Percentiles rank a stretch among this genome's conserved stretches.
Evolutionary conservation across 108 stramenopile species (phyloP).

Genomic region (Skeletonema tropicum): DNA sequence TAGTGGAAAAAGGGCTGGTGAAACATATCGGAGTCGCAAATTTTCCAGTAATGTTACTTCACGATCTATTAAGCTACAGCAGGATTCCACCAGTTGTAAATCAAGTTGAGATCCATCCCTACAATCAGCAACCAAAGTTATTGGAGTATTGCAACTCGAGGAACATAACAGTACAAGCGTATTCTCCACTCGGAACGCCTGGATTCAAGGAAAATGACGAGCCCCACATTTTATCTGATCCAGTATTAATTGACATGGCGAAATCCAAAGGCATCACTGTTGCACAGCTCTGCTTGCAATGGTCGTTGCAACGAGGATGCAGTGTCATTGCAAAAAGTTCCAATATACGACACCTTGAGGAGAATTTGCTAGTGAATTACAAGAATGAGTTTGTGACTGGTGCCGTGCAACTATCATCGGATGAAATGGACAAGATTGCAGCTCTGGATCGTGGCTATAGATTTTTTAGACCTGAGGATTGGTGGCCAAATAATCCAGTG

Average conservation of each 20-base stretch:
- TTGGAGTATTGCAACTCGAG: conserved; percentile 68
- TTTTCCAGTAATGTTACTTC: conserved; percentile 77
- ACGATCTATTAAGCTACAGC: conserved; percentile 69
- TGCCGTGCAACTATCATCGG: conserved; percentile 12
- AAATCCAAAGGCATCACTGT: conserved; percentile 47
- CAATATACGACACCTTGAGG: conserved; percentile 52
- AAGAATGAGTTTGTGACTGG: conserved; percentile 33
- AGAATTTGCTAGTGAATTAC: conserved; percentile 45
- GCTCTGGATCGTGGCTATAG: conserved; percentile 66
- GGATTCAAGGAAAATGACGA: conserved; percentile 66
- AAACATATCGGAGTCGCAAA: conserved; percentile 87
- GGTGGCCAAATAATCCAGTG: conserved; percentile 69
- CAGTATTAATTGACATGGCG: conserved; percentile 57
- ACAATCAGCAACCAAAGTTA: conserved; percentile 75
- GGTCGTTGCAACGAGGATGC: conserved; percentile 75
- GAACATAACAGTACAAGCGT: conserved; percentile 79
- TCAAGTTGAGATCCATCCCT: conserved; percentile 92
- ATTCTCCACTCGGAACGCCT: conserved; percentile 80
- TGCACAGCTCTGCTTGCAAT: conserved; percentile 69
- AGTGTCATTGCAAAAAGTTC: conserved; percentile 69
- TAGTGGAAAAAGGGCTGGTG: conserved; percentile 74
- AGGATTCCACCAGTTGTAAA: conserved; percentile 78
- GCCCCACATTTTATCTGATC: conserved; percentile 59
- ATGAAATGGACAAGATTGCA: conserved; percentile 67
- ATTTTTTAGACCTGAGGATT: conserved; percentile 80